phyloP scores from a whole-genome alignment of 352 stramenopile genomes.

The Globisporangium carolinianum region DNA sequence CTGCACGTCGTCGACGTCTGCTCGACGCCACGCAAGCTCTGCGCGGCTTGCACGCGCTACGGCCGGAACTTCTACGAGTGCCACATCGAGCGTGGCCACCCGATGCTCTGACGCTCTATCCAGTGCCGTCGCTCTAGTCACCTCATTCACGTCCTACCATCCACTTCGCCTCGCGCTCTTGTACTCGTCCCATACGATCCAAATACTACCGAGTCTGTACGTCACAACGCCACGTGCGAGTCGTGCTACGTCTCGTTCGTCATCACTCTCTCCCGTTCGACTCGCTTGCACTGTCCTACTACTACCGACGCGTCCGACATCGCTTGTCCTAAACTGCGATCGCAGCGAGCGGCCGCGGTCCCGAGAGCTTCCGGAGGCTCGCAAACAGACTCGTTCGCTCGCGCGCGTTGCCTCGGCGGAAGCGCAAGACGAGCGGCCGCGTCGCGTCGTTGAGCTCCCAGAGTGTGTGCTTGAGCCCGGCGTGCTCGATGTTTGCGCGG shows the following conservation, averaged over 20 bases:
- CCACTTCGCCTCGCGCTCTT: too few species aligned
- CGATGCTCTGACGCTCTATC: slow-evolving; percentile 44
- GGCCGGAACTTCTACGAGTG: slow-evolving; percentile 54
- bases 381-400: slow-evolving; percentile 76
- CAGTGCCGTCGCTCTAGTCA: too few species aligned
- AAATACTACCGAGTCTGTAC: too few species aligned
- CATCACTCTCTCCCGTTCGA: neutral
- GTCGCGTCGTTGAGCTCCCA: slow-evolving; percentile 78
- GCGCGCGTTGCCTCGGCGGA: slow-evolving; percentile 69
- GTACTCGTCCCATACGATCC: too few species aligned
- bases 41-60: slow-evolving; percentile 26
- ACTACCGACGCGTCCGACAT: neutral
- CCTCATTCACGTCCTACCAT: too few species aligned
- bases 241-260: neutral
- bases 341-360: slow-evolving; percentile 16
- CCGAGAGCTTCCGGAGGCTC: slow-evolving; percentile 27
- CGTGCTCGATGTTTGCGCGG: slow-evolving; percentile 79
- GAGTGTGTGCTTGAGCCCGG: slow-evolving; percentile 77
- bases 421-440: slow-evolving; percentile 68
- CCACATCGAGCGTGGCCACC: slow-evolving; percentile 67
- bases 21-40: slow-evolving; percentile 32
- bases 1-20: slow-evolving; percentile 71
- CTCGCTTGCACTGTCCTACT: neutral
- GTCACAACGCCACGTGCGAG: too few species aligned
- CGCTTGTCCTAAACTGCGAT: slow-evolving; percentile 35